phyloP scores from a whole-genome alignment of 495 filamentous ascomycete species.

The Pyrenula massariospora region DNA sequence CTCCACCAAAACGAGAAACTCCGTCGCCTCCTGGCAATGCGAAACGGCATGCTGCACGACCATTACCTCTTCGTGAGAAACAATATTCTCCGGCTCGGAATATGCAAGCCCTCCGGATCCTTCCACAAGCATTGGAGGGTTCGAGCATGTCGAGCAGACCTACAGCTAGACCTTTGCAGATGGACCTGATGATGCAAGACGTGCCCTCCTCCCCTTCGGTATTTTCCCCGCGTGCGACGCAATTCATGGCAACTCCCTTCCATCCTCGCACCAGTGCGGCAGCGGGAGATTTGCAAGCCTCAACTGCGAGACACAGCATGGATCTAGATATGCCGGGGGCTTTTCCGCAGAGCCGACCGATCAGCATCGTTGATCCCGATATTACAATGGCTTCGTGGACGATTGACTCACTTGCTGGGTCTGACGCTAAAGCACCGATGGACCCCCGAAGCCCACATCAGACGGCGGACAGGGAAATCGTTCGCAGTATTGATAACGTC shows the following conservation, averaged over 20 bases:
- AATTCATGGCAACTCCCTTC: constrained; percentile 29
- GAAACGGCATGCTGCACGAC: constrained; percentile 28
- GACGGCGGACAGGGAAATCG: not conserved
- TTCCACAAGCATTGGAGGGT: constrained; percentile 1
- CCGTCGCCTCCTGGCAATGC: constrained; percentile 19
- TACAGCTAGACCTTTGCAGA: constrained; percentile 13
- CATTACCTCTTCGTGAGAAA: constrained; percentile 29
- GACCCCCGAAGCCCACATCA: not conserved
- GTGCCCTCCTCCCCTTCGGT: constrained; percentile 22
- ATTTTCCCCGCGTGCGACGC: constrained; percentile 38
- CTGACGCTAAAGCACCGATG: not conserved
- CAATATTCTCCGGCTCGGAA: constrained; percentile 20
- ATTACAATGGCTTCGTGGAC: constrained; percentile 7
- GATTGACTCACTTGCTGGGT: constrained; percentile 9
- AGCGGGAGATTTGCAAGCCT: constrained; percentile 1
- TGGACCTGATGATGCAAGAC: constrained; percentile 26
- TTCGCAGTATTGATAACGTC: not conserved
- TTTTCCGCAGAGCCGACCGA: not conserved
- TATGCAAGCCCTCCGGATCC: constrained; percentile 7
- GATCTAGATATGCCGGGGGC: not conserved
- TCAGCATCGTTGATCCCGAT: not conserved
- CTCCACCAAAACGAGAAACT: constrained; percentile 2
- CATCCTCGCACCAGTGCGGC: constrained; percentile 6
- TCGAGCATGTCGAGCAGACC: constrained; percentile 11
- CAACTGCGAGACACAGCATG: not conserved